Percentiles rank a stretch among this genome's conserved stretches.
phyloP scores from a whole-genome alignment of 257 asterid species.

The Solanum bulbocastanum region DNA sequence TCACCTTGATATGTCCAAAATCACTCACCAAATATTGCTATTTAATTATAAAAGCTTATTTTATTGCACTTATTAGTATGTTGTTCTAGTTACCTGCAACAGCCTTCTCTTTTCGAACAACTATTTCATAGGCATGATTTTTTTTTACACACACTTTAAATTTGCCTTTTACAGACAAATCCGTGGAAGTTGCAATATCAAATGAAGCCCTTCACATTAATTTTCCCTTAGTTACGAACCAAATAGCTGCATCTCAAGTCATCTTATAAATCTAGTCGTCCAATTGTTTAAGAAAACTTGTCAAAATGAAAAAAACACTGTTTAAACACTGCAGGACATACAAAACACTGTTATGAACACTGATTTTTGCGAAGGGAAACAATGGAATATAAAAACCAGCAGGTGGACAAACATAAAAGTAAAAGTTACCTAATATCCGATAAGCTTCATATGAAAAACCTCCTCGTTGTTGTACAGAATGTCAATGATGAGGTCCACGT shows the following conservation, averaged over 20 bases:
- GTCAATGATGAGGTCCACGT: not conserved
- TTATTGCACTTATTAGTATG: not conserved
- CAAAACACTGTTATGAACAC: not conserved
- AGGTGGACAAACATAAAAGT: not conserved
- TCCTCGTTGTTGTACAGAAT: not conserved
- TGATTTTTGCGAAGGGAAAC: not conserved
- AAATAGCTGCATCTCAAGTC: not conserved
- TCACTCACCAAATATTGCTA: not conserved
- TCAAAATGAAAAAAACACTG: not conserved
- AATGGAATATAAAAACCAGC: not conserved
- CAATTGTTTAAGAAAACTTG: not conserved
- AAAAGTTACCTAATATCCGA: not conserved
- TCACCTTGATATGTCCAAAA: slow-evolving; percentile 39
- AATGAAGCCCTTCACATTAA: not conserved
- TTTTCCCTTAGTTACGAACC: not conserved
- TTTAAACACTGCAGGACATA: not conserved
- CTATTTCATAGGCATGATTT: slow-evolving; percentile 82
- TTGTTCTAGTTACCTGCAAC: slow-evolving; percentile 32
- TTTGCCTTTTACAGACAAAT: not conserved
- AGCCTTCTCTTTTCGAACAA: slow-evolving; percentile 84
- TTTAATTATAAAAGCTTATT: not conserved
- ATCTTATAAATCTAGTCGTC: not conserved
- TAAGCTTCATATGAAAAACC: not conserved
- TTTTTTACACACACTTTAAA: slow-evolving; percentile 1
- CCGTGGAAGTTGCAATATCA: not conserved